Percentiles rank a stretch among this genome's conserved stretches.
phyloP scores from a whole-genome alignment of 192 early-diverging fungal species.

The Podila verticillata region DNA sequence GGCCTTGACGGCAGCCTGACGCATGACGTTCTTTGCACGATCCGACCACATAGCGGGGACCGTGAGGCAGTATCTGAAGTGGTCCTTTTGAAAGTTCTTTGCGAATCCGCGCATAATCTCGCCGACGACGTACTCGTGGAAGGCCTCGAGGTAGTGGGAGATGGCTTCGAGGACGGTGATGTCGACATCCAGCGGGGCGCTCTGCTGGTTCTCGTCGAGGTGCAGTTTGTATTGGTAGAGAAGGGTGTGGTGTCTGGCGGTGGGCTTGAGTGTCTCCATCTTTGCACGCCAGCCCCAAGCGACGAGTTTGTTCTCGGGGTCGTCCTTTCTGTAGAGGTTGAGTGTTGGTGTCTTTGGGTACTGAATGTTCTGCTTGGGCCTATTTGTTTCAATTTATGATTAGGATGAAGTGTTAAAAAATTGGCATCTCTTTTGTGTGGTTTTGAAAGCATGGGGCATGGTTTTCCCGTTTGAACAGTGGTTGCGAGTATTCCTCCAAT shows the following conservation, averaged over 20 bases:
- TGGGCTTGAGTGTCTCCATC: constrained; percentile 30
- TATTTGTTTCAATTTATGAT: constrained; percentile 5
- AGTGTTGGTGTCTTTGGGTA: constrained; percentile 55
- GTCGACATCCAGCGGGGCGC: constrained; percentile 40
- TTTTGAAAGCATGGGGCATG: neutral
- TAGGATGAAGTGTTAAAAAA: neutral
- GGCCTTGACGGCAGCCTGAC: constrained; percentile 45
- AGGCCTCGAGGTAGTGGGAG: constrained; percentile 51
- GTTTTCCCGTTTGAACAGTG: neutral
- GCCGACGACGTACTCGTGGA: constrained; percentile 41
- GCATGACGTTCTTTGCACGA: constrained; percentile 47
- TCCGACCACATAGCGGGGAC: constrained; percentile 26
- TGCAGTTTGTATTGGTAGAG: constrained; percentile 59
- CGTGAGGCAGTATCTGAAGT: constrained; percentile 40
- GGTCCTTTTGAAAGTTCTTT: constrained; percentile 45
- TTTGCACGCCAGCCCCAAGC: constrained; percentile 27
- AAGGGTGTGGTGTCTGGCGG: constrained; percentile 30
- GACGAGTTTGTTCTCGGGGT: constrained; percentile 13
- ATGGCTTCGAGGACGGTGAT: constrained; percentile 52
- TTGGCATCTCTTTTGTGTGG: too few species aligned
- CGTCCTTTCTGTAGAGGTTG: constrained; percentile 16
- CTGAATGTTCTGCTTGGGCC: constrained; percentile 33
- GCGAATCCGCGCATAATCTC: constrained; percentile 52
- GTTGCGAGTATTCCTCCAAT: neutral
- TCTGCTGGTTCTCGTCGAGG: constrained; percentile 51